phyloP scores from a whole-genome alignment of 345 rosid species.

The Clausena lansium region DNA sequence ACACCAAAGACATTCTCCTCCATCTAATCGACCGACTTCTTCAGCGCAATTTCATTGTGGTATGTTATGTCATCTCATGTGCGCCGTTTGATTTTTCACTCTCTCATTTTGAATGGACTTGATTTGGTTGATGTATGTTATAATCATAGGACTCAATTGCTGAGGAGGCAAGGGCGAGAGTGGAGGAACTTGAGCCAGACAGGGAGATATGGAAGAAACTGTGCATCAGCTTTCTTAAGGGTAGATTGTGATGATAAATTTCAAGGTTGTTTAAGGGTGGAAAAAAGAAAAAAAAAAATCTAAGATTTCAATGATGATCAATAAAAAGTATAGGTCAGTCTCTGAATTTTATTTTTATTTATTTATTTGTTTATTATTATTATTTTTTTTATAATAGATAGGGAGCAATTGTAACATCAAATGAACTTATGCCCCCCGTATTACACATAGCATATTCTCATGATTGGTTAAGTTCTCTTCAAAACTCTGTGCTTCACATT shows the following conservation, averaged over 20 bases:
- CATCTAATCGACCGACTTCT: constrained; percentile 50
- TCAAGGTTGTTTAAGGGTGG: no score
- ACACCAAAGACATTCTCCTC: constrained; percentile 55
- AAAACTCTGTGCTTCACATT: no score
- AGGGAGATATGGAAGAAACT: constrained; percentile 50
- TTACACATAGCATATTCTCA: no score
- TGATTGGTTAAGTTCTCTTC: no score
- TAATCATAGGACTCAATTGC: constrained; percentile 40
- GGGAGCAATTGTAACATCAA: no score
- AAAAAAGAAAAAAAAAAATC: background rate
- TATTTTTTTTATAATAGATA: no score
- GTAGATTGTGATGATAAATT: constrained; percentile 21
- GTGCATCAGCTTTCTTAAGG: constrained; percentile 62
- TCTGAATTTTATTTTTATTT: no score
- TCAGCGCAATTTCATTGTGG: constrained; percentile 32
- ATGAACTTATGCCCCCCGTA: no score
- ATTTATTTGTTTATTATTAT: no score
- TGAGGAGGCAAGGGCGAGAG: constrained; percentile 37
- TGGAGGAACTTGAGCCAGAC: constrained; percentile 46
- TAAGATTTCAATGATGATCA: no score
- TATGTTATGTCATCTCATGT: background rate
- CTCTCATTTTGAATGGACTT: background rate
- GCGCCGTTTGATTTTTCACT: background rate
- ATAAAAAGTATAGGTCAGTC: no score
- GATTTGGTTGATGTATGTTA: background rate